Evolutionary conservation across 2,329 filamentous ascomycete species (phyloP), one percentile per base, ranked within the genome.

Genomic region (Aspergillus sp.): DNA sequence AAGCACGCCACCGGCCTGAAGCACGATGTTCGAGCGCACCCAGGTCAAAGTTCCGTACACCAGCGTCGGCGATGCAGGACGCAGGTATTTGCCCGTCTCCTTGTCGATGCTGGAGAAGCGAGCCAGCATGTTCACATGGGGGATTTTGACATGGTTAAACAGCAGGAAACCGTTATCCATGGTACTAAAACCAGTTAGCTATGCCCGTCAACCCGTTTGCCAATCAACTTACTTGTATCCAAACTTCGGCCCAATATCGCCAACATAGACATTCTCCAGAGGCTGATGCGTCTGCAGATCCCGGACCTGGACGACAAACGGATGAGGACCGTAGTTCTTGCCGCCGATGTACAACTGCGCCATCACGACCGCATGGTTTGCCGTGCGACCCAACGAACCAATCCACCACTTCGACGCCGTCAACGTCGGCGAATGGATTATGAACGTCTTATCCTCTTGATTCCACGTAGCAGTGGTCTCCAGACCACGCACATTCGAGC

Each of bases 361-460:
- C 82, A 93, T 91, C 3, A 93, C 89, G 2, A 91, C 86, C 1
- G 90, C 90, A 69, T 91, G 83, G 71, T 91, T 93, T 49, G 90
- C 90, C 2, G 87, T 88, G 67, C 88, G 83, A 54, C 90, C 90
- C 3, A 93, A 81, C 11, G 89, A 90, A 1, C 90, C 90, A 67
- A 92, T 92, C 90, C 90, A 93, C 90, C 90, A 94, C 72, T 94
- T 94, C 36, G 88, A 89, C 0, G 90, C 85, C 1, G 90, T 92
- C 57, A 92, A 80, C 62, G 86, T 81, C 10, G 90, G 90, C 0
- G 88, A 91, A 75, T 92, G 86, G 39, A 93, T 81, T 14, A 81
- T 87, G 68, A 93, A 92, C 3, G 87, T 90, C 81, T 90, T 89
- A 74, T 91, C 87, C 5, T 87, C 79, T 0, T 85, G 78, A 69